A percentile compares a stretch with the other conserved stretches of the same genome.
phyloP scores from a whole-genome alignment of 192 early-diverging fungal genomes.

The Chytriomyces hyalinus region DNA sequence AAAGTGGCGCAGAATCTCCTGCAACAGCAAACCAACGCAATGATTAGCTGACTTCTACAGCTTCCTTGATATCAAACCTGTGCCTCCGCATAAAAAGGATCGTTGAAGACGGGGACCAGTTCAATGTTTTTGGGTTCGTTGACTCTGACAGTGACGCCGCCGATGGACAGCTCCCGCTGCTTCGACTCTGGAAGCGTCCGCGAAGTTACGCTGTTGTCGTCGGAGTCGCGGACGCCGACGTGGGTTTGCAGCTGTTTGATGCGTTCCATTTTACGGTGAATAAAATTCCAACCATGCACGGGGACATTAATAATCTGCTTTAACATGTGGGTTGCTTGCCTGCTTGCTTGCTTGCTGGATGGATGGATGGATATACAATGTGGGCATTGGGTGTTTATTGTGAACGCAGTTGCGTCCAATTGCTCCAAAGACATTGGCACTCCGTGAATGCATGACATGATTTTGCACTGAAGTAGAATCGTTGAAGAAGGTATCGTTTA shows the following conservation, averaged over 20 bases:
- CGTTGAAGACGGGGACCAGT: constrained; percentile 11
- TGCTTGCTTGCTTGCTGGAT: too few relatives aligned
- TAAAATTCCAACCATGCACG: neutral
- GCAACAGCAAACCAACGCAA: constrained; percentile 6
- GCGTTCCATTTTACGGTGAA: neutral
- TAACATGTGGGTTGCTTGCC: too few relatives aligned
- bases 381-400: too few relatives aligned
- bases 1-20: constrained; percentile 55
- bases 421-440: too few relatives aligned
- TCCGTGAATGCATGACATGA: too few relatives aligned
- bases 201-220: neutral
- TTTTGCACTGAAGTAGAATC: too few relatives aligned
- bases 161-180: constrained; percentile 9
- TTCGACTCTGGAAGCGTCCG: neutral
- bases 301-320: neutral
- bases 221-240: neutral
- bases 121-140: constrained; percentile 5
- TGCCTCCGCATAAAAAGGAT: constrained; percentile 12
- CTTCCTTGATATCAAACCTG: neutral
- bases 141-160: constrained; percentile 17
- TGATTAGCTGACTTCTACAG: too few relatives aligned
- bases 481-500: too few relatives aligned
- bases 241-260: constrained; percentile 25
- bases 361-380: too few relatives aligned
- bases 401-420: too few relatives aligned